Conservation (phyloP, 768 basidiomycete genomes). For the Auricularia sp. region DNA sequence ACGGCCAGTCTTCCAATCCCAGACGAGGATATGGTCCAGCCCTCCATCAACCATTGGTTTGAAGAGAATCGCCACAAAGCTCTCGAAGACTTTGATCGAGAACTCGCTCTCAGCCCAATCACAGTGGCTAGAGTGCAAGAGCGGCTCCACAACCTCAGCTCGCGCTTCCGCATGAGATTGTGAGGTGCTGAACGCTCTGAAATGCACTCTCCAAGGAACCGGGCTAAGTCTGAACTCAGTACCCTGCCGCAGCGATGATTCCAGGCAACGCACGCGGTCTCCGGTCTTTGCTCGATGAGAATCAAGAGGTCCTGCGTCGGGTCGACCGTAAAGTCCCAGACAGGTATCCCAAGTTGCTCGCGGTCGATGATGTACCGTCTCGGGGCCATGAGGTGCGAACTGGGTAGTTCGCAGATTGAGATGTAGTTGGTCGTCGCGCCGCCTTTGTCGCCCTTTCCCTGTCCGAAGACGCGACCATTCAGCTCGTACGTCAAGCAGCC, state of each 20-base stretch:
- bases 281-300: constrained; percentile 14
- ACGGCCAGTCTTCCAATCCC: background rate
- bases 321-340: constrained; percentile 29
- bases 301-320: constrained; percentile 26
- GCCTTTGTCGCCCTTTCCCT: background rate
- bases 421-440: background rate
- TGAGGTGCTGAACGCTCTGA: background rate
- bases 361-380: background rate
- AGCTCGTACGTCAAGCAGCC: background rate
- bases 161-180: background rate
- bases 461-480: background rate
- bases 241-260: no score
- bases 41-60: background rate
- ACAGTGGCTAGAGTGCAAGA: background rate
- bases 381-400: background rate
- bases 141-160: background rate
- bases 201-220: background rate
- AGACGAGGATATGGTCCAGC: background rate
- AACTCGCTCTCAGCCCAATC: background rate
- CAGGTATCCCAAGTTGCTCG: constrained; percentile 15
- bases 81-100: background rate
- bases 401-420: background rate
- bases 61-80: background rate
- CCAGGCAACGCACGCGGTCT: background rate
- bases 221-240: background rate